Base-by-base conservation (phyloP, 2,329 filamentous ascomycete species). In the Colletotrichum graminicola region DNA sequence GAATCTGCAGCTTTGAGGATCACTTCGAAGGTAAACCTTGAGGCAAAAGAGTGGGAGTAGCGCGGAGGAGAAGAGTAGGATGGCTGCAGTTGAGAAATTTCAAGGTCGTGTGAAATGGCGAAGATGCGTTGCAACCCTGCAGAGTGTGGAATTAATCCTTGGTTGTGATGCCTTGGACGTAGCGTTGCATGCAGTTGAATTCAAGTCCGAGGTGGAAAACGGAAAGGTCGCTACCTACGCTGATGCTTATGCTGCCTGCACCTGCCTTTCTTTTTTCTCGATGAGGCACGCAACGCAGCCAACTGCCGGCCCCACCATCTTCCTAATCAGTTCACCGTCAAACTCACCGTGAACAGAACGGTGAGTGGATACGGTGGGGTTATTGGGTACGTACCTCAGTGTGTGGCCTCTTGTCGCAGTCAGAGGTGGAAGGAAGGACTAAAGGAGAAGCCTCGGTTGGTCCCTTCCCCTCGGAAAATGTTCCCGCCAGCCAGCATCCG, bases 1-100 rank as follows among this genome's bases (percentile, higher is more conserved):
- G 64, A 57, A 51, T 41, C 47, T 62, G 63, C 56, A 57, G 51
- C 29, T 11, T 21, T 26, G 36, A 43, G 45, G 57, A 59, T 67
- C 29, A 45, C 39, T 29, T 29, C 11, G 57, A 55, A 34, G 26
- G 43, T 23, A 18, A 51, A 51, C 11, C 21, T 36, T 2, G 10
- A 52, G 26, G 26, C 14, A 23, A 16, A 23, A 14, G 23, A 11
- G 39, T 5, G 41, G 3, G 41, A 21, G 41, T 3, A 18, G 32
- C 29, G 29, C 29, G 16, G n/a, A 34, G n/a, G 36, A 12, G 12
- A 11, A 36, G 34, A 10, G n/a, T 34, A 18, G 41, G 32, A 39
- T 26, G 29, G n/a, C 12, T 64, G 66, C 52, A 21, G 34, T n/a
- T 11, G 18, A 54, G 14, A 2, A 41, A 26, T 16, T 14, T 43